These are phyloP conservation scores for Choricystis sp. DNA, from an alignment of 139 green algal species.

Conservation along the genomic window DNA sequence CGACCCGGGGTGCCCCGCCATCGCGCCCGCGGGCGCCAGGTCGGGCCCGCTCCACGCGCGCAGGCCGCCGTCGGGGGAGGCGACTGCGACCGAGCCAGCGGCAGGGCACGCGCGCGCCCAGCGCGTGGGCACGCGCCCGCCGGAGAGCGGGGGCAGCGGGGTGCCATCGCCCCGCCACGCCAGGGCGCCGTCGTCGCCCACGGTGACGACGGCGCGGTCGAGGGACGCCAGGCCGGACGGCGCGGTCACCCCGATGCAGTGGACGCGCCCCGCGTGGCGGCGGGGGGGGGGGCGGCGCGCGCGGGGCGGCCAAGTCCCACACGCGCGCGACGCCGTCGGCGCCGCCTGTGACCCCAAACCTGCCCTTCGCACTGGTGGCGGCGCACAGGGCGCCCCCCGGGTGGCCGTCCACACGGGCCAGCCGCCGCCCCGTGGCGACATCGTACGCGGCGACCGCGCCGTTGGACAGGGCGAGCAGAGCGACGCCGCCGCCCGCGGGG, in stretches of 20 bases:
- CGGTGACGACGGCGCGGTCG: not conserved
- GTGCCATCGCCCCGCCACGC: not conserved
- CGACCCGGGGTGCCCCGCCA: not conserved
- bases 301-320: constrained; percentile 26
- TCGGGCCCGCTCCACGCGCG: not conserved
- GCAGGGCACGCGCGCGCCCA: not conserved
- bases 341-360: constrained; percentile 25
- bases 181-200: not conserved
- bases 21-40: not conserved
- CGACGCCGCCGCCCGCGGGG: no score
- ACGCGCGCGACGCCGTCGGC: constrained; percentile 40
- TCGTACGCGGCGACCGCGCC: no score
- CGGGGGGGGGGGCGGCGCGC: no score
- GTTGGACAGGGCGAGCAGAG: no score
- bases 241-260: not conserved
- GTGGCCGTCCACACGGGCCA: constrained; percentile 13
- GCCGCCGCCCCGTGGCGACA: no score
- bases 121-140: no score
- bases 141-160: not conserved
- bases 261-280: not conserved
- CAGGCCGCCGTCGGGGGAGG: not conserved
- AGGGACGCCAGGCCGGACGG: no score
- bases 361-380: constrained; percentile 19
- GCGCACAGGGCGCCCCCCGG: constrained; percentile 43
- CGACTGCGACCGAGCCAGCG: not conserved